A percentile compares a stretch with the other conserved stretches of the same genome.
These are phyloP conservation scores for Acanthamoeba triangularis DNA, from an alignment of 208 protist species.

Conservation along the genomic window DNA sequence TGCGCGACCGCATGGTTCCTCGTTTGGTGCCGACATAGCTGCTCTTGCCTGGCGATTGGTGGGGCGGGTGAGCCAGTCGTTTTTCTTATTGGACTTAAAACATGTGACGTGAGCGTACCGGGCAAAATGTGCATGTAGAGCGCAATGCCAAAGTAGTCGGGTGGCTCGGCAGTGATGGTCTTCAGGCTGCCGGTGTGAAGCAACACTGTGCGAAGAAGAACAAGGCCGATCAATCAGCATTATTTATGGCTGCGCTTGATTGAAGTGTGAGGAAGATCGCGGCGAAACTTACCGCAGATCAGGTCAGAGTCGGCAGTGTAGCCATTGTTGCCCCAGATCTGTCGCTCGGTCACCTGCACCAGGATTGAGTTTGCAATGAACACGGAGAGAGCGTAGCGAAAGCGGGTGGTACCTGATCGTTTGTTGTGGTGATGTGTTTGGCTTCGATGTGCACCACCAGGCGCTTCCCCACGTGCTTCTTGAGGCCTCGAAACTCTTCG, in stretches of 20 bases:
- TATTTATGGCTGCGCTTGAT: too few relatives aligned
- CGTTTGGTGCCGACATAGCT: conserved; percentile 13
- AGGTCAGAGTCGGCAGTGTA: conserved; percentile 17
- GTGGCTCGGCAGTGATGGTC: background rate
- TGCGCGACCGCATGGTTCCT: background rate
- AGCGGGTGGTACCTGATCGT: background rate
- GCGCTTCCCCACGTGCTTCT: conserved; percentile 46
- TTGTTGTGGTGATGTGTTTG: conserved; percentile 6
- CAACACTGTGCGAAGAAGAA: background rate
- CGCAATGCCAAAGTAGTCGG: conserved; percentile 19
- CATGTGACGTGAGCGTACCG: background rate
- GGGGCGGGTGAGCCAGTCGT: background rate
- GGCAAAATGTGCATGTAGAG: conserved; percentile 15
- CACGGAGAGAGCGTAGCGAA: background rate
- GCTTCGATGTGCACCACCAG: conserved; percentile 30
- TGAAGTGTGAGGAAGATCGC: background rate
- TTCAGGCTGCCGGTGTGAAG: conserved; percentile 13
- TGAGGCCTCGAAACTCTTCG: conserved; percentile 11
- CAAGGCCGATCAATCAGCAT: background rate
- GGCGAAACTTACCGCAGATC: background rate
- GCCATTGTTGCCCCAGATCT: conserved; percentile 30
- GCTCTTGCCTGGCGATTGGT: background rate
- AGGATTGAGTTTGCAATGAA: background rate
- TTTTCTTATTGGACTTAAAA: too few relatives aligned
- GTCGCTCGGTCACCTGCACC: background rate